Evolutionary conservation across 1,139 yeast species (phyloP).

Genomic region (Saccharomyces hybrid): DNA sequence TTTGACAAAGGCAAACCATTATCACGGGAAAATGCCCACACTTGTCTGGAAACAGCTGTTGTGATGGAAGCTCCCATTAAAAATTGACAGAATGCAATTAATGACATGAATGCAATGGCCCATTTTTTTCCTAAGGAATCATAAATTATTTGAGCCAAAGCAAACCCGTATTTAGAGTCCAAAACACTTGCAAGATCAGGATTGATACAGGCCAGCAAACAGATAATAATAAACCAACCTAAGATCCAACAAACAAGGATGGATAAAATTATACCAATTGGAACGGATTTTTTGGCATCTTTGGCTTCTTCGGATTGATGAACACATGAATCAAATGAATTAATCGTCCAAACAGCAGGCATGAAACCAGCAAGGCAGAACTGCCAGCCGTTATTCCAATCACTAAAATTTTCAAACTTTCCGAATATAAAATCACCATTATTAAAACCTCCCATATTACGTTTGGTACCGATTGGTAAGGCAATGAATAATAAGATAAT

Average conservation of each 20-base stretch:
- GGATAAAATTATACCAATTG: slow-evolving; percentile 53
- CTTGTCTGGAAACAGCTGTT: slow-evolving; percentile 45
- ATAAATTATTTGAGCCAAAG: slow-evolving; percentile 58
- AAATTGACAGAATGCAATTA: slow-evolving; percentile 55
- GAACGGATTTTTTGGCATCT: slow-evolving; percentile 60
- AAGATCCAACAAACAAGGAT: slow-evolving; percentile 52
- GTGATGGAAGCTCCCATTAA: slow-evolving; percentile 57
- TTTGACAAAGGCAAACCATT: slow-evolving; percentile 43
- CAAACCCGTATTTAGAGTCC: slow-evolving; percentile 42
- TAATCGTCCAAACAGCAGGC: slow-evolving; percentile 62
- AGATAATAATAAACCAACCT: slow-evolving; percentile 53
- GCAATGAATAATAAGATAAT: slow-evolving; percentile 58
- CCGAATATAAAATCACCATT: slow-evolving; percentile 48
- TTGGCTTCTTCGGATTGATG: slow-evolving; percentile 69
- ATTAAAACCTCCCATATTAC: slow-evolving; percentile 32
- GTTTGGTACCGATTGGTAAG: slow-evolving; percentile 48
- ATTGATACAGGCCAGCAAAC: slow-evolving; percentile 48
- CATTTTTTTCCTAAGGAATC: slow-evolving; percentile 63
- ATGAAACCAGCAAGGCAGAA: slow-evolving; percentile 39
- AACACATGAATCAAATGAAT: slow-evolving; percentile 64
- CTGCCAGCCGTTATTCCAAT: slow-evolving; percentile 65
- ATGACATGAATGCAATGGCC: slow-evolving; percentile 59
- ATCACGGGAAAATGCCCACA: slow-evolving; percentile 49
- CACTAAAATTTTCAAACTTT: slow-evolving; percentile 44
- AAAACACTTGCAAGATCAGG: slow-evolving; percentile 43